Evolutionary conservation across 805 yeast species (phyloP).

Genomic region (Starmerella stellata): DNA sequence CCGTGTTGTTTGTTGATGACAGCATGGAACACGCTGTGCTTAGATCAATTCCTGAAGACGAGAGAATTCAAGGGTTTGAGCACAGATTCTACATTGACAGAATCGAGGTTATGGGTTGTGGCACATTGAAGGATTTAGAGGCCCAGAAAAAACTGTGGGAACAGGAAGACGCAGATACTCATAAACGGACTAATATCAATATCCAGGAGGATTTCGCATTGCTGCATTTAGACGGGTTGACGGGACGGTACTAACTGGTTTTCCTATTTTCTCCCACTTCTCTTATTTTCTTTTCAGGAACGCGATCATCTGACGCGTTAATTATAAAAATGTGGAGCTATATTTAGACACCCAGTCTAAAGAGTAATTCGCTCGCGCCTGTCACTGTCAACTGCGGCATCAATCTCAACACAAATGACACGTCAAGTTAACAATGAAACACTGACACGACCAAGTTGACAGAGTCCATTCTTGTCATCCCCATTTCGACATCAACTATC

Average conservation of each 20-base stretch:
- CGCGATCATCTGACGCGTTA: too few relatives aligned
- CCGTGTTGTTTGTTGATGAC: slow-evolving; percentile 58
- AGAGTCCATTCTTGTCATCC: too few relatives aligned
- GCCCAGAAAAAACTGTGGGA: slow-evolving; percentile 68
- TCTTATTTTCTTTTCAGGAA: too few relatives aligned
- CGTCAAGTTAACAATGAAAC: too few relatives aligned
- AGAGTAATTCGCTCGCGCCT: too few relatives aligned
- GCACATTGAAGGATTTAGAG: slow-evolving; percentile 55
- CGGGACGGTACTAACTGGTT: slow-evolving; percentile 29
- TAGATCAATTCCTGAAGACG: slow-evolving; percentile 30
- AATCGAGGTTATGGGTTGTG: slow-evolving; percentile 85
- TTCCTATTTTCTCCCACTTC: too few relatives aligned
- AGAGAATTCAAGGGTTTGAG: slow-evolving; percentile 29
- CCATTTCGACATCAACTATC: too few relatives aligned
- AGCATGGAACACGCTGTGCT: slow-evolving; percentile 67
- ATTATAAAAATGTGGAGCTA: too few relatives aligned
- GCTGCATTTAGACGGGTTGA: slow-evolving; percentile 61
- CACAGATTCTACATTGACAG: slow-evolving; percentile 53
- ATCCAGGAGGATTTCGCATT: slow-evolving; percentile 62
- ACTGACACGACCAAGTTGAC: too few relatives aligned
- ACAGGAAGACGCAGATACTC: slow-evolving; percentile 81
- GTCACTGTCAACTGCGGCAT: too few relatives aligned
- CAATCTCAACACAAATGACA: too few relatives aligned
- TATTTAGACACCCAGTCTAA: too few relatives aligned
- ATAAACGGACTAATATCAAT: slow-evolving; percentile 56